Evolutionary conservation across 208 protist genomes (phyloP).

Genomic region (Wallacemonas sp.): DNA sequence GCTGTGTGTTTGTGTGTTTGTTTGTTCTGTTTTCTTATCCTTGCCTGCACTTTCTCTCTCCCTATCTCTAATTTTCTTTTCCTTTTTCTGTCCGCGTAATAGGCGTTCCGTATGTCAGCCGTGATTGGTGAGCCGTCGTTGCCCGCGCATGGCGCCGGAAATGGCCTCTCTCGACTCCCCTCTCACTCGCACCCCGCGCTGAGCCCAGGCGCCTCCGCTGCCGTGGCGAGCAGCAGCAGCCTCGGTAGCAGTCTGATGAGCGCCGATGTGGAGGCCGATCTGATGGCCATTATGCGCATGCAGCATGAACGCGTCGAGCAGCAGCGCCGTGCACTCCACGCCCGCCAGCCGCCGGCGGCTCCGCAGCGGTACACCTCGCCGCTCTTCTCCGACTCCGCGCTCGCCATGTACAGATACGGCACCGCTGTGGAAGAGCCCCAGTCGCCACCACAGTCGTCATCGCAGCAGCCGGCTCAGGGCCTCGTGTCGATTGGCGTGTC

Average conservation of each 20-base stretch:
- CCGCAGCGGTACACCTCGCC: neutral
- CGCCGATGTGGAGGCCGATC: constrained; percentile 17
- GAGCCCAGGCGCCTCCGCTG: too few relatives aligned
- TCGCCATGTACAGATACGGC: neutral
- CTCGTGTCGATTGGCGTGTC: neutral
- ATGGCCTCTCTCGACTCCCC: too few relatives aligned
- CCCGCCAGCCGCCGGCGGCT: neutral
- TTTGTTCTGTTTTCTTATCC: too few relatives aligned
- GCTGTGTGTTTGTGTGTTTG: too few relatives aligned
- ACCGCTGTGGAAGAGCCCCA: too few relatives aligned
- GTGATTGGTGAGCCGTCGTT: neutral
- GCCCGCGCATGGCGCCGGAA: neutral
- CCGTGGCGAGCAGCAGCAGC: too few relatives aligned
- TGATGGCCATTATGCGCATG: constrained; percentile 24
- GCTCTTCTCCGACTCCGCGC: constrained; percentile 5
- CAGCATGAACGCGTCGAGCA: constrained; percentile 18
- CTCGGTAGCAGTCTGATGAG: constrained; percentile 7
- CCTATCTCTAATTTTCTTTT: neutral
- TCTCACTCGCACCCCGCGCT: too few relatives aligned
- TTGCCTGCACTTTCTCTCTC: too few relatives aligned
- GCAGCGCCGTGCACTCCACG: neutral
- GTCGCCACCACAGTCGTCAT: too few relatives aligned
- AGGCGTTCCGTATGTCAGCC: neutral
- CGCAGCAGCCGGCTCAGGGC: neutral
- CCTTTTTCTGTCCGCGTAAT: neutral